These are phyloP conservation scores for Flaveria robusta DNA, from an alignment of 129 eudicot genomes.

Conservation along the genomic window DNA sequence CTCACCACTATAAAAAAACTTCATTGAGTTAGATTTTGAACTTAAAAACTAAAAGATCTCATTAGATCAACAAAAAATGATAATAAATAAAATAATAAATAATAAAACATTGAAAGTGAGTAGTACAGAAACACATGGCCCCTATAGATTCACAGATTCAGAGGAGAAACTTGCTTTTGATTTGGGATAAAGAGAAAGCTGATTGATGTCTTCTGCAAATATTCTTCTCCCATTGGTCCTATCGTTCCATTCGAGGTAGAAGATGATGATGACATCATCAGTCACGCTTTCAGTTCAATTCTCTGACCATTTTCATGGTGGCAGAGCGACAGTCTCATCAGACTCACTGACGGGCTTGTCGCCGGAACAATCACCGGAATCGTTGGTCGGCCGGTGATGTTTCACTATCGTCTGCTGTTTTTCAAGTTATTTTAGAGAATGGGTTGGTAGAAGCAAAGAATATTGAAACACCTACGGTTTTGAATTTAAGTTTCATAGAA, in stretches of 20 bases:
- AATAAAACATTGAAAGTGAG: neutral
- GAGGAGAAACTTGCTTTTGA: slow-evolving; percentile 17
- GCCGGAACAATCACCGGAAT: slow-evolving; percentile 11
- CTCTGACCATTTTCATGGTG: slow-evolving; percentile 20
- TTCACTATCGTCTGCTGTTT: slow-evolving; percentile 29
- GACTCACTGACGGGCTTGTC: slow-evolving; percentile 22
- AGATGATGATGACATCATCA: slow-evolving; percentile 47
- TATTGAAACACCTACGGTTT: too few relatives aligned
- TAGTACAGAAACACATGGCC: slow-evolving; percentile 36
- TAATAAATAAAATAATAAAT: too few relatives aligned
- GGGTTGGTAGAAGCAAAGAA: too few relatives aligned
- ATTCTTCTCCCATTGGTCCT: slow-evolving; percentile 31
- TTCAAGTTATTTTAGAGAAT: neutral
- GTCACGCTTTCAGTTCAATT: slow-evolving; percentile 51
- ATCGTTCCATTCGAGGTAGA: slow-evolving; percentile 8
- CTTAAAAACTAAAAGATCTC: too few relatives aligned
- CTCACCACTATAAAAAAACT: too few relatives aligned
- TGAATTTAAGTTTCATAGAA: too few relatives aligned
- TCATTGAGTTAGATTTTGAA: too few relatives aligned
- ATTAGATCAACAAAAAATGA: too few relatives aligned
- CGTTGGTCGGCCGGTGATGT: slow-evolving; percentile 28
- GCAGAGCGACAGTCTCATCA: neutral
- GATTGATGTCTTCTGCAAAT: slow-evolving; percentile 25
- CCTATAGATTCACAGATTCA: slow-evolving; percentile 17
- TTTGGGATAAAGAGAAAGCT: slow-evolving; percentile 37